Percentiles rank a stretch among this genome's conserved stretches.
Evolutionary conservation across 2,329 filamentous ascomycete genomes (phyloP).

Genomic region (Venturia oleaginea): DNA sequence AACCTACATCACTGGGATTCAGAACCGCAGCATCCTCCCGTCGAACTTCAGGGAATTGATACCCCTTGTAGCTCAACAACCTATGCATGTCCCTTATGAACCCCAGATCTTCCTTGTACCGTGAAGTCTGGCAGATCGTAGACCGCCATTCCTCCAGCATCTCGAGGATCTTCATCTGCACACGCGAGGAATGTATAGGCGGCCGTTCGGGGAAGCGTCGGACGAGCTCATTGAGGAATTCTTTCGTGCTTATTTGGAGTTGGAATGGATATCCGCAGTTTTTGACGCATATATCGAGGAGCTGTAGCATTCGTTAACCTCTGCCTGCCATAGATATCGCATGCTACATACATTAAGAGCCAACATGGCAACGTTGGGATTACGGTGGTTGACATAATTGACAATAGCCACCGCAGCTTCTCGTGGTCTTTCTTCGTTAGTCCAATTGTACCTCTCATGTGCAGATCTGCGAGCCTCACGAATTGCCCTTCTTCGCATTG

Average conservation of each 20-base stretch:
- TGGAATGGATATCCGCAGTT: slow-evolving; percentile 99
- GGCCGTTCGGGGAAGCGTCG: slow-evolving; percentile 91
- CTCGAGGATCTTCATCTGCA: slow-evolving; percentile 88
- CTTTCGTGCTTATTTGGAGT: slow-evolving; percentile 95
- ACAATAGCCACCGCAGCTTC: slow-evolving; percentile 92
- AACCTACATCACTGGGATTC: slow-evolving; percentile 87
- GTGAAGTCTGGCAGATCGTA: slow-evolving; percentile 95
- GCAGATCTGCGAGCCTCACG: slow-evolving; percentile 37
- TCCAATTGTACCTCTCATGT: slow-evolving; percentile 11
- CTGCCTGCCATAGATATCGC: not conserved
- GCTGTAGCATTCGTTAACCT: slow-evolving; percentile 29
- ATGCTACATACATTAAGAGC: slow-evolving; percentile 56
- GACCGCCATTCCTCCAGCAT: slow-evolving; percentile 96
- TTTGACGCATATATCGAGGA: slow-evolving; percentile 98
- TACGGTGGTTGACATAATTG: slow-evolving; percentile 91
- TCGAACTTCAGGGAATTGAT: slow-evolving; percentile 85
- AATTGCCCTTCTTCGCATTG: slow-evolving; percentile 93
- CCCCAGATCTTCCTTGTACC: slow-evolving; percentile 93
- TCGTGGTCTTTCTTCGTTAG: slow-evolving; percentile 51
- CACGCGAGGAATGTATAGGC: slow-evolving; percentile 72
- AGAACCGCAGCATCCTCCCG: slow-evolving; percentile 91
- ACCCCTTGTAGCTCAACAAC: slow-evolving; percentile 91
- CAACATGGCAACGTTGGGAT: slow-evolving; percentile 86
- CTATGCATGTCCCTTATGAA: slow-evolving; percentile 98
- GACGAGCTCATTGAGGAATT: slow-evolving; percentile 97